Base-by-base conservation (phyloP, 148 eudicot genomes). In the Spergularia bocconei region DNA sequence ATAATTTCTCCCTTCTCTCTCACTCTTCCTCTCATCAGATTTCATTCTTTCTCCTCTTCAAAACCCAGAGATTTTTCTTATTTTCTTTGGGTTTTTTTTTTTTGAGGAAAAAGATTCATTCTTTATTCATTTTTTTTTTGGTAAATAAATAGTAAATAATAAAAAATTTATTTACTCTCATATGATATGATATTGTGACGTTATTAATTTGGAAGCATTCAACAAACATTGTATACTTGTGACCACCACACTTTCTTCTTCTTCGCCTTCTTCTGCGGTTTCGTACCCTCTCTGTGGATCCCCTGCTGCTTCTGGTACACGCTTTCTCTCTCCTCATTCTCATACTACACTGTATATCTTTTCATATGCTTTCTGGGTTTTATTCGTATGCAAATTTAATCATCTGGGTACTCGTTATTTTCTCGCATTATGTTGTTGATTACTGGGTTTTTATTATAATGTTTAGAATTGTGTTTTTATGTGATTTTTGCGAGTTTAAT, bases 201-300 rank as follows among this genome's bases (percentile, higher is more conserved):
- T 51, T 11, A 21, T 25, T 11, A 11, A 60, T 75, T 72, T 72
- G 56, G 75, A 73, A 73, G 62, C 60, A 73, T 74, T 70, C 62
- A 80, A 70, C 74, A 70, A 70, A 54, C 63, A 47, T 67, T 72
- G 50, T 76, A 65, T 62, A 44, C 72, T 75, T 75, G 58, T 73
- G 19, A 48, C 51, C 20, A 62, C 70, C 41, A 52, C 75, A 69
- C 68, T 65, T 61, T 63, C 50, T 62, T 47, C 44, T 70, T 29
- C 38, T 44, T 48, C 38, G 14, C 33, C 69, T 36, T 52, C 67
- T 4, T 77, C 79, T 64, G 48, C 65, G 56, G 55, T 14, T 29
- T 68, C 81, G 64, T 74, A 66, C 62, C 50, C 48, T 44, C 48
- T 75, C 38, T 75, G 19, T 75, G 17, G 70, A 75, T 78, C 79